Conservation (phyloP, 228 moss, liverwort and hornwort genomes). For the Sphagnum fallax region DNA sequence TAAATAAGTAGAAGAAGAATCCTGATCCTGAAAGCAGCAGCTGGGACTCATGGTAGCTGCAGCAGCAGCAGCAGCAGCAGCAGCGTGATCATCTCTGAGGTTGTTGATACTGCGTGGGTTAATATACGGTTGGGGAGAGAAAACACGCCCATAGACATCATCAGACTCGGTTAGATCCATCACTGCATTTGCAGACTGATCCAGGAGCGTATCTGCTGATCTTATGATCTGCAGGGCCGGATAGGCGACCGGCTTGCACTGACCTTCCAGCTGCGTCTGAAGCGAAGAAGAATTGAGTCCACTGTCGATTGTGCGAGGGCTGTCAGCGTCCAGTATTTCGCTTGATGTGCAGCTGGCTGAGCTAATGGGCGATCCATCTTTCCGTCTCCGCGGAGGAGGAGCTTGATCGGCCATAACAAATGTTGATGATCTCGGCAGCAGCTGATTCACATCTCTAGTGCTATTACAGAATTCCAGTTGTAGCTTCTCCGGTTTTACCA, state of each 20-base stretch:
- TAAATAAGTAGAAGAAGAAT: conserved; percentile 30
- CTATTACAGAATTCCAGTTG: no score
- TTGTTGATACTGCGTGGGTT: conserved; percentile 23
- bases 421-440: no score
- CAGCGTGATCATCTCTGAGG: conserved; percentile 6
- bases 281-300: no score
- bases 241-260: conserved; percentile 1
- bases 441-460: no score
- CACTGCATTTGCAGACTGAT: conserved; percentile 25
- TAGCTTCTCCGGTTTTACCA: no score
- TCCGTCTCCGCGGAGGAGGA: no score
- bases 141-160: conserved; percentile 4
- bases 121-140: background rate
- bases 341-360: conserved; percentile 31
- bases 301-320: conserved; percentile 33
- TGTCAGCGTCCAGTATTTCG: conserved; percentile 33
- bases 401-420: no score
- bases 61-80: conserved; percentile 5
- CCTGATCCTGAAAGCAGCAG: conserved; percentile 14
- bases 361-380: conserved; percentile 1
- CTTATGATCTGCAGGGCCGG: conserved; percentile 13
- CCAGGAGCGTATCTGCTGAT: conserved; percentile 4
- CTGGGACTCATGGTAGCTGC: conserved; percentile 11
- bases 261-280: no score
- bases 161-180: conserved; percentile 16